phyloP scores from a whole-genome alignment of 2,329 filamentous ascomycete species.

The Sphaceloma murrayae region DNA sequence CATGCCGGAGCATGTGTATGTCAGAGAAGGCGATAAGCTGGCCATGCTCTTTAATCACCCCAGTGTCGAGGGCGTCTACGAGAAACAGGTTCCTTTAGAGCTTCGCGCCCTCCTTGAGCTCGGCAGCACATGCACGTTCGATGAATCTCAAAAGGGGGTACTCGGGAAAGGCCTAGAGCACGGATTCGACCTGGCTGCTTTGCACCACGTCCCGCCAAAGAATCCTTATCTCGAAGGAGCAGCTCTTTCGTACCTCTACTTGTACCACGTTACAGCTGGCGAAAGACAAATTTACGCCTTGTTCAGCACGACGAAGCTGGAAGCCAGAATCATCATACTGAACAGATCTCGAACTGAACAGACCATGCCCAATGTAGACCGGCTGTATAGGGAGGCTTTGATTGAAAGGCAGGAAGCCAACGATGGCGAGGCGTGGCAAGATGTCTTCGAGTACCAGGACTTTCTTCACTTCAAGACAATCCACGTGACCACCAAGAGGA shows the following conservation, averaged over 20 bases:
- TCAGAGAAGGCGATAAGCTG: slow-evolving; percentile 75
- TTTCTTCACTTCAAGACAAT: slow-evolving; percentile 75
- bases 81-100: slow-evolving; percentile 80
- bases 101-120: slow-evolving; percentile 80
- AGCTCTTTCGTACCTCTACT: slow-evolving; percentile 72
- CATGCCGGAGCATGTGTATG: slow-evolving; percentile 78
- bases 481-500: slow-evolving; percentile 80
- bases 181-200: slow-evolving; percentile 74
- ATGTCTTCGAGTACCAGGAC: slow-evolving; percentile 78
- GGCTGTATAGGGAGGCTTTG: slow-evolving; percentile 73
- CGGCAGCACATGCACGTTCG: slow-evolving; percentile 86
- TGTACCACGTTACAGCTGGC: slow-evolving; percentile 85
- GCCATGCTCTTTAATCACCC: slow-evolving; percentile 78
- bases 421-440: slow-evolving; percentile 63
- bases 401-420: slow-evolving; percentile 55
- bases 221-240: slow-evolving; percentile 66
- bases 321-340: slow-evolving; percentile 81
- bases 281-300: slow-evolving; percentile 89
- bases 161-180: slow-evolving; percentile 86
- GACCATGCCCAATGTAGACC: slow-evolving; percentile 81
- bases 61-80: slow-evolving; percentile 94
- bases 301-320: slow-evolving; percentile 71
- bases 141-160: slow-evolving; percentile 80
- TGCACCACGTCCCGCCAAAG: slow-evolving; percentile 59
- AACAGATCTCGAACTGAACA: slow-evolving; percentile 73